Conservation (phyloP, 2,329 filamentous ascomycete species). For the Sporothrix dimorphospora region DNA sequence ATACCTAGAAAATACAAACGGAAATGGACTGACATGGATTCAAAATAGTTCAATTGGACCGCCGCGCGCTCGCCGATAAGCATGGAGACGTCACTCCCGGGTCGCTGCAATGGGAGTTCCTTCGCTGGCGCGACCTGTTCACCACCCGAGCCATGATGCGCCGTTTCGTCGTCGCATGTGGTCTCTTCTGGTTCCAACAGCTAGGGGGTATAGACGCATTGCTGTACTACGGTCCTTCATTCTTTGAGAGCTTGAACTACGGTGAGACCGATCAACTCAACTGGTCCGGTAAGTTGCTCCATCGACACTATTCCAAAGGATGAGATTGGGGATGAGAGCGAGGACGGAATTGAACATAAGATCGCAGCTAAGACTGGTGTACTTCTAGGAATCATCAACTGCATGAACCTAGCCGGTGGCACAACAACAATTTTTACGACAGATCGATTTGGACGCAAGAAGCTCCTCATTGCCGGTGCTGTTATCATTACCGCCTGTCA, state of each 20-base stretch:
- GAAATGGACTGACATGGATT: too few relatives aligned
- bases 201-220: not conserved
- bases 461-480: not conserved
- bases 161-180: constrained; percentile 11
- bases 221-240: constrained; percentile 4
- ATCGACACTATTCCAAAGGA: too few relatives aligned
- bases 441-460: constrained; percentile 1
- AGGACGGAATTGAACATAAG: too few relatives aligned
- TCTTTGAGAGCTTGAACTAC: constrained; percentile 3
- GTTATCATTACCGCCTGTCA: not conserved
- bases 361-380: not conserved
- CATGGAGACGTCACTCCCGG: not conserved
- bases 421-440: constrained; percentile 6
- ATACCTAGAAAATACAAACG: too few relatives aligned
- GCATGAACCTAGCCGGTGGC: constrained; percentile 5
- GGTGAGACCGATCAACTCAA: constrained; percentile 2
- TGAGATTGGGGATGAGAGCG: too few relatives aligned
- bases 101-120: constrained; percentile 10
- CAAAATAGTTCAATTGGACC: not conserved
- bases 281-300: constrained; percentile 1
- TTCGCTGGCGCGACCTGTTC: constrained; percentile 3
- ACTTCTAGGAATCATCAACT: not conserved
- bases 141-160: constrained; percentile 7
- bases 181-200: constrained; percentile 17
- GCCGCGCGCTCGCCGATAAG: not conserved